Conservation (phyloP, 2,329 filamentous ascomycete genomes). For the Fusarium sp. region DNA sequence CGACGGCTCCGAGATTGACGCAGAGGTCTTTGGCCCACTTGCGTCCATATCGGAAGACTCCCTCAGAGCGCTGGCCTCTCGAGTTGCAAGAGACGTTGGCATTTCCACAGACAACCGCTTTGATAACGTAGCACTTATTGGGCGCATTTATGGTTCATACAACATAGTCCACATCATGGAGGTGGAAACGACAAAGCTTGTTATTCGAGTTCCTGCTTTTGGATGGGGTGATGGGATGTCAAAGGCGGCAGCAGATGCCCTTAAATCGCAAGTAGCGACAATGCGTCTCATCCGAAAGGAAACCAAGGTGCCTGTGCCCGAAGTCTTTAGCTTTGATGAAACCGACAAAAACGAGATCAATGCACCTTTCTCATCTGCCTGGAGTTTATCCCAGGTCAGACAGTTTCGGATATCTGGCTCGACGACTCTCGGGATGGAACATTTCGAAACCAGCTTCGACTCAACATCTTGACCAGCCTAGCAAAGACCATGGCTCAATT, state of each 20-base stretch:
- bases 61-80: background rate
- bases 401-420: slow-evolving; percentile 2
- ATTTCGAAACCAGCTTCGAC: background rate
- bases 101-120: background rate
- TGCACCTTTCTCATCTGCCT: slow-evolving; percentile 5
- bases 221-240: slow-evolving; percentile 26
- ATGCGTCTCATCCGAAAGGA: slow-evolving; percentile 14
- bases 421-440: background rate
- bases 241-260: slow-evolving; percentile 13
- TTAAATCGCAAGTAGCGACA: slow-evolving; percentile 18
- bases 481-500: slow-evolving; percentile 1
- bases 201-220: slow-evolving; percentile 19
- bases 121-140: background rate
- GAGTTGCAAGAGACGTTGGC: background rate
- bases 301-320: background rate
- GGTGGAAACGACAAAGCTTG: slow-evolving; percentile 5
- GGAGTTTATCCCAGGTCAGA: slow-evolving; percentile 2
- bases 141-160: background rate
- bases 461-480: background rate
- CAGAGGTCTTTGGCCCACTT: background rate
- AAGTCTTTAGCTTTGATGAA: background rate
- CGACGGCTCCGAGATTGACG: background rate
- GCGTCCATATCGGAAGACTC: background rate
- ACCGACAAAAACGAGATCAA: slow-evolving; percentile 6
- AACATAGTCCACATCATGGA: slow-evolving; percentile 9